These are phyloP conservation scores for Pythium sukuiense DNA, from an alignment of 352 stramenopile species.

Conservation along the genomic window DNA sequence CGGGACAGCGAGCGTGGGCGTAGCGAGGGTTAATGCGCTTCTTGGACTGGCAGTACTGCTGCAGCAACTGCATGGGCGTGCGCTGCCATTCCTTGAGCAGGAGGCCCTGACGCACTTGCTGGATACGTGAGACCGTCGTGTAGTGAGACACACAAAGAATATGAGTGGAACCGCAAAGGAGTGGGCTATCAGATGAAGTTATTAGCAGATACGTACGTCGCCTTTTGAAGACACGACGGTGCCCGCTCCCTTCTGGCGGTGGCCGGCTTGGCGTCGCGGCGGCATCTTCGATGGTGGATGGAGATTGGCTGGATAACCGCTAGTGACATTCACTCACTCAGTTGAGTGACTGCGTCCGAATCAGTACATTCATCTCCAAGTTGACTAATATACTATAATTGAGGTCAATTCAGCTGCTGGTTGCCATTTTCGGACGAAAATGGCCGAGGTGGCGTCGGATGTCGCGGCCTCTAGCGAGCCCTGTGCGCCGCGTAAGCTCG, in stretches of 20 bases:
- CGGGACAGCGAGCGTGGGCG: slow-evolving; percentile 40
- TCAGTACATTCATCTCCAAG: neutral
- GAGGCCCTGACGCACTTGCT: slow-evolving; percentile 79
- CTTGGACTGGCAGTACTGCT: slow-evolving; percentile 92
- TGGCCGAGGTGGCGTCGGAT: neutral
- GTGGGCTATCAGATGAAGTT: neutral
- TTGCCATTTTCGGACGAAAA: neutral
- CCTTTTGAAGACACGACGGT: slow-evolving; percentile 83
- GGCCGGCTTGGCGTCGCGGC: slow-evolving; percentile 39
- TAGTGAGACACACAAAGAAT: neutral
- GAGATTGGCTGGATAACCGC: neutral
- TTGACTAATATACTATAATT: slow-evolving; percentile 10
- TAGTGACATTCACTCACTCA: slow-evolving; percentile 15
- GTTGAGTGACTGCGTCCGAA: neutral
- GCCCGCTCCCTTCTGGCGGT: slow-evolving; percentile 87
- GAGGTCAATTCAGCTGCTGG: neutral
- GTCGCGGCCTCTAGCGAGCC: neutral
- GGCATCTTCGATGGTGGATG: slow-evolving; percentile 12
- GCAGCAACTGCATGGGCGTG: slow-evolving; percentile 93
- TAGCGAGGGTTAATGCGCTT: slow-evolving; percentile 86
- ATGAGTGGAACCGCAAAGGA: neutral
- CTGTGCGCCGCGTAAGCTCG: neutral
- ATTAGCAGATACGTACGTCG: slow-evolving; percentile 41
- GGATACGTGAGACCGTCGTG: neutral
- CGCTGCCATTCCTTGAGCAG: slow-evolving; percentile 93